Evolutionary conservation across 75 land plant species (phyloP), one percentile per base, ranked within the genome.

Genomic region (Selaginella tamariscina): DNA sequence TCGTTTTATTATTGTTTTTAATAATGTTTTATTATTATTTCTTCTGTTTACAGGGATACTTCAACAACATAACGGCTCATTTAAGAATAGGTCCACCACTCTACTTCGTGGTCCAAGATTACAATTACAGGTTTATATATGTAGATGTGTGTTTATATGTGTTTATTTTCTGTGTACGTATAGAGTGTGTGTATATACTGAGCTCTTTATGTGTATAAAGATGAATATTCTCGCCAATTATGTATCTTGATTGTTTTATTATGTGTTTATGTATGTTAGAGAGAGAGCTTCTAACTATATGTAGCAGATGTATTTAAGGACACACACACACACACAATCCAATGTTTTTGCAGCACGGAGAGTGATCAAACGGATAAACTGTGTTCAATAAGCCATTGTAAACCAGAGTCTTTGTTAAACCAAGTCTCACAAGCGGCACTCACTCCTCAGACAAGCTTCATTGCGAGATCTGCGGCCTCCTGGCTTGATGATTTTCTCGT

Each of bases 401-500:
- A 89, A 67, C 79, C 98, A 18, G 68, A 80, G 21, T 93, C 98
- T 63, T 86, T 93, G 26, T 70, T 89, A 31, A 93, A 85, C 79
- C 90, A 93, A 90, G 98, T 89, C 69, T 57, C 91, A 63, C 87
- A 72, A 66, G 98, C 98, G 68, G 86, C 98, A 31, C 68, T 74
- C 29, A 62, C 70, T 20, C 88, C 98, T 66, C 81, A 88, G 57
- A 74, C 83, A 32, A 89, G 86, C 69, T 93, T 79, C 63, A 85
- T 93, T 69, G 88, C 98, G 24, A 89, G 88, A 72, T 88, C 98
- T 64, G 98, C 98, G 55, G 98, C 98, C 49, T 93, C 98, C 32
- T 93, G 98, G 98, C 88, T 93, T 57, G 98, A 93, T 81, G 98
- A 93, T 71, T 93, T 89, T 75, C 84, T 93, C 56, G 84, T 89